Base-by-base conservation (phyloP, 2,329 filamentous ascomycete species). In the Thielaviopsis euricoi region DNA sequence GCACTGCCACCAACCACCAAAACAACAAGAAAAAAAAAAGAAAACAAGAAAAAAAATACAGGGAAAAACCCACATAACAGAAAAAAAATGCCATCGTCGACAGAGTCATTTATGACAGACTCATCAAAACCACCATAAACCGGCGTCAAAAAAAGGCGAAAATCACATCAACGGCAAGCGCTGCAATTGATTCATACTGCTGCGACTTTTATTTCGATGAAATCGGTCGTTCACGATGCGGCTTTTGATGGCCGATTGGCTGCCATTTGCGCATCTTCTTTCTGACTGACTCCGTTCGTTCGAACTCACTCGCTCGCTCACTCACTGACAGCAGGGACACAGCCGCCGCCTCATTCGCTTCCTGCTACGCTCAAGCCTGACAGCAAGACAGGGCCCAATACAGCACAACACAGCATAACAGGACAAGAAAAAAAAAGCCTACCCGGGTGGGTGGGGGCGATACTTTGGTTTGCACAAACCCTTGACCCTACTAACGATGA, bases 11-110 rank as follows among this genome's bases (percentile, higher is more conserved):
- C n/a, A n/a, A n/a, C n/a, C n/a, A n/a, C n/a, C n/a, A 43, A 43
- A 43, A 43, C 15, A 33, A 62, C 40, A 49, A 59, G 52, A 53
- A 62, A 25, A 49, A 55, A 26, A 59, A 55, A 51, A 60, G 56
- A 46, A 54, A 23, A 40, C 22, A 22, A 33, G 52, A 53, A 53
- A 53, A 22, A 26, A 40, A 26, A 33, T 19, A 61, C 58, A 21
- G 56, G n/a, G 29, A 10, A 33, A 33, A 33, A 33, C 29, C 7
- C 29, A 10, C 29, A 6, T 6, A 10, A 6, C 29, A 12, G n/a
- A n/a, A 43, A 43, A 12, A 43, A n/a, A 43, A 43, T 43, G 17
- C 17, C 15, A 15, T 43, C 37, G 13, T 15, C 37, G n/a, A 15
- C 7, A 43, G 5, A n/a, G 37, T 10, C 9, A 43, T 33, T 33